Conservation (phyloP, 768 basidiomycete genomes). For the Lactarius hengduanensis region DNA sequence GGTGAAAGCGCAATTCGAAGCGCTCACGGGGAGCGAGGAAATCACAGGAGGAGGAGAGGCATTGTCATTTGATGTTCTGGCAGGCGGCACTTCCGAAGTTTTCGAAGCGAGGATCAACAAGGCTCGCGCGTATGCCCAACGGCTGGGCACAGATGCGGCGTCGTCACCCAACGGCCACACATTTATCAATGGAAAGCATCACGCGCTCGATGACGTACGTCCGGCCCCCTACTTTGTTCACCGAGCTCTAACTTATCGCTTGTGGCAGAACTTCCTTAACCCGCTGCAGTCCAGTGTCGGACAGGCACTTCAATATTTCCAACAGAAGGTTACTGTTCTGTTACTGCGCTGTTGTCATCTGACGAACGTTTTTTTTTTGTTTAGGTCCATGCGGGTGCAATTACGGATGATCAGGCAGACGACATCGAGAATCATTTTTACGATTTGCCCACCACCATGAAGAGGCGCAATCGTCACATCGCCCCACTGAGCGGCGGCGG, state of each 20-base stretch:
- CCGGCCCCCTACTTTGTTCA: not conserved
- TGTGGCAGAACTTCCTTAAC: conserved; percentile 59
- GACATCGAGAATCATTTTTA: conserved; percentile 81
- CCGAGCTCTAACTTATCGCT: not conserved
- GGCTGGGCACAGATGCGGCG: conserved; percentile 35
- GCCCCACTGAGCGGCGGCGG: conserved; percentile 50
- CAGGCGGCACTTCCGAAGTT: conserved; percentile 11
- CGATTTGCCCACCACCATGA: conserved; percentile 71
- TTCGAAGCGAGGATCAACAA: conserved; percentile 27
- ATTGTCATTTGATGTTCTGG: conserved; percentile 12
- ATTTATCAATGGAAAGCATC: conserved; percentile 48
- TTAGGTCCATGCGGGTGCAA: conserved; percentile 53
- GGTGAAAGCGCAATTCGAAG: conserved; percentile 16
- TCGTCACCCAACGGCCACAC: conserved; percentile 37
- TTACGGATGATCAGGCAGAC: conserved; percentile 52
- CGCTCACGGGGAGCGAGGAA: conserved; percentile 4
- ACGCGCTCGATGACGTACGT: conserved; percentile 20
- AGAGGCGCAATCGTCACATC: conserved; percentile 75
- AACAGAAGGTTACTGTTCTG: conserved; percentile 51
- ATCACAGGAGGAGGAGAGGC: conserved; percentile 5
- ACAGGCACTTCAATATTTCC: conserved; percentile 63
- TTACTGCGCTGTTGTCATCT: conserved; percentile 7
- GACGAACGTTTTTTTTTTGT: not conserved
- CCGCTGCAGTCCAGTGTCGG: conserved; percentile 58
- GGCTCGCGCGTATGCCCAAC: conserved; percentile 35